Conservation (phyloP, 1,139 yeast genomes). For the Zhuliangozyma parablackwelliae region DNA sequence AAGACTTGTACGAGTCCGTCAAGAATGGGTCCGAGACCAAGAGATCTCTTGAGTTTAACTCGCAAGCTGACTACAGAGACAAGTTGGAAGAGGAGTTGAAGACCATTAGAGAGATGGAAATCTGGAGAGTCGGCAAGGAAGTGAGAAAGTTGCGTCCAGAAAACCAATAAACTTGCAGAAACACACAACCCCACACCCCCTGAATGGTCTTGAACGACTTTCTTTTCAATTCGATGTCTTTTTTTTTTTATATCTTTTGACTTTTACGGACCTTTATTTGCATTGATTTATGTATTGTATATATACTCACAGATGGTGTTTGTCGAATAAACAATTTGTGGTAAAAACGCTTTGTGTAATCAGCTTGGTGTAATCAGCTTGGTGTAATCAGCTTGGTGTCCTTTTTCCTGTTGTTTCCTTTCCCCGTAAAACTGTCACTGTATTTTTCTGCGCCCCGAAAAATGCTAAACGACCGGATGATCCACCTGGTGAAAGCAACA, state of each 20-base stretch:
- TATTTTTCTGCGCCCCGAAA: no score
- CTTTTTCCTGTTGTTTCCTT: no score
- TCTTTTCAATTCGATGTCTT: slow-evolving; percentile 21
- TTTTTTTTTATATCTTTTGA: slow-evolving; percentile 10
- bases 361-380: no score
- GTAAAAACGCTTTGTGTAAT: neutral
- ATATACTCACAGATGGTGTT: slow-evolving; percentile 18
- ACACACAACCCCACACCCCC: neutral
- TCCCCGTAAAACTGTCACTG: no score
- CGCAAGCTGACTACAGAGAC: slow-evolving; percentile 96
- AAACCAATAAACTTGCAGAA: slow-evolving; percentile 57
- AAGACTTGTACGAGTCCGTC: slow-evolving; percentile 91
- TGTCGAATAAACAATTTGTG: slow-evolving; percentile 38
- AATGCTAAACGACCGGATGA: no score
- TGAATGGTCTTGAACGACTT: slow-evolving; percentile 34
- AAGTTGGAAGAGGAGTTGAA: slow-evolving; percentile 91
- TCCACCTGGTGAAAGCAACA: no score
- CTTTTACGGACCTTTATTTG: slow-evolving; percentile 8
- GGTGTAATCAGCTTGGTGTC: no score
- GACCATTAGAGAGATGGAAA: slow-evolving; percentile 93
- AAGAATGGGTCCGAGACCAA: slow-evolving; percentile 95
- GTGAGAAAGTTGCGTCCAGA: slow-evolving; percentile 99
- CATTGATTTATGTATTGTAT: neutral
- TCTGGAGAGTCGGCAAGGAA: slow-evolving; percentile 99
- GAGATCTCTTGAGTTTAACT: slow-evolving; percentile 97